These are phyloP conservation scores for Fusarium sterilihyphosum DNA, from an alignment of 2,329 filamentous ascomycete species.

Conservation along the genomic window DNA sequence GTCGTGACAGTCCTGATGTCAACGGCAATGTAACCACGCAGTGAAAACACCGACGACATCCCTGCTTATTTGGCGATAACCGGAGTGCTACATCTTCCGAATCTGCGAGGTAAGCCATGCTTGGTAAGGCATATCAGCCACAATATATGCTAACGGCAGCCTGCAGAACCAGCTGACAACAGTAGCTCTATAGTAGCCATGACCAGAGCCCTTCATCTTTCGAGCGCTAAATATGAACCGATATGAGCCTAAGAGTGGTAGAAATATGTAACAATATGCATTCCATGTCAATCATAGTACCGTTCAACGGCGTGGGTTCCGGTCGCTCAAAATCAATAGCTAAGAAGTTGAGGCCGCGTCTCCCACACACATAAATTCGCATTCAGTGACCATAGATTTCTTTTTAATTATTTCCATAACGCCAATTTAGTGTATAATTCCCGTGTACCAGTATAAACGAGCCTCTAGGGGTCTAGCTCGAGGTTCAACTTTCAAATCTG, in stretches of 20 bases:
- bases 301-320: not conserved
- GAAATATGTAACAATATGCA: not conserved
- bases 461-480: not conserved
- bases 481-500: constrained; percentile 21
- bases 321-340: not conserved
- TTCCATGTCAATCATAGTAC: constrained; percentile 3
- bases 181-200: not conserved
- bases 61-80: constrained; percentile 9
- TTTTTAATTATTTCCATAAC: not conserved
- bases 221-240: not conserved
- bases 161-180: not conserved
- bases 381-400: not conserved
- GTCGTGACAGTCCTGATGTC: constrained; percentile 5
- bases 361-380: not conserved
- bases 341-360: not conserved
- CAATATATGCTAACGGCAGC: not conserved
- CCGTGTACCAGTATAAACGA: not conserved
- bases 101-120: not conserved
- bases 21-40: constrained; percentile 12
- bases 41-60: constrained; percentile 5
- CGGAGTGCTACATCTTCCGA: not conserved
- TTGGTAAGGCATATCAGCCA: constrained; percentile 2
- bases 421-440: not conserved
- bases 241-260: not conserved
- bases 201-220: not conserved